These are phyloP conservation scores for Fusarium austroafricanum DNA, from an alignment of 2,329 filamentous ascomycete species.

Conservation along the genomic window DNA sequence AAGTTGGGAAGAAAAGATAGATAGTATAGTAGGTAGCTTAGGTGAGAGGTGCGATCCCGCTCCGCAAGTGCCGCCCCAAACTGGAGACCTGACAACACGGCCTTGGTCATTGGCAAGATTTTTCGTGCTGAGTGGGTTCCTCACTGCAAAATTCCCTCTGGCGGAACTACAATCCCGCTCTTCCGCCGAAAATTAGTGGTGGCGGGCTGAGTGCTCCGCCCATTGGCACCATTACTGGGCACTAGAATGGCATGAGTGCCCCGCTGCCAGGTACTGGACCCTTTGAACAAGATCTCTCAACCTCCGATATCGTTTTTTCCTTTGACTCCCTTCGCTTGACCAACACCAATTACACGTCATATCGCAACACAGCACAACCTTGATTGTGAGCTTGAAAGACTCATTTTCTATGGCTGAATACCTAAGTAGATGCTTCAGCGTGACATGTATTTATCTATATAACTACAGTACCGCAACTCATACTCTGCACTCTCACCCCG, in stretches of 20 bases:
- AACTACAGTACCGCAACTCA: neutral
- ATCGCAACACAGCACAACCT: neutral
- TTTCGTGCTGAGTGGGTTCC: constrained; percentile 29
- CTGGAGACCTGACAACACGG: constrained; percentile 38
- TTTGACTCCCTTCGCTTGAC: constrained; percentile 14
- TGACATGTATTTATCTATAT: neutral
- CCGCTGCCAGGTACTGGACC: constrained; percentile 35
- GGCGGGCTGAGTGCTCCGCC: constrained; percentile 30
- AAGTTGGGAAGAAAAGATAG: constrained; percentile 25
- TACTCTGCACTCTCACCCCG: neutral
- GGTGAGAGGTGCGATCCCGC: constrained; percentile 25
- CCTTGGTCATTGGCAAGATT: constrained; percentile 46
- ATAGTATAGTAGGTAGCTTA: neutral
- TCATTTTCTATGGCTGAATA: neutral
- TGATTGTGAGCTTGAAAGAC: neutral
- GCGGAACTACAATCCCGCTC: constrained; percentile 29
- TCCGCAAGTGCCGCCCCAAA: constrained; percentile 24
- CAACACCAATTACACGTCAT: constrained; percentile 34
- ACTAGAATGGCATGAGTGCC: constrained; percentile 12
- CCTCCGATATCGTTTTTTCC: constrained; percentile 42
- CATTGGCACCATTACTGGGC: constrained; percentile 1
- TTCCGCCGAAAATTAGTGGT: constrained; percentile 14
- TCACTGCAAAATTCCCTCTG: constrained; percentile 9
- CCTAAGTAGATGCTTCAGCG: too few species aligned
- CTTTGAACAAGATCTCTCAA: constrained; percentile 18